Percentiles rank a stretch among this genome's conserved stretches.
These are phyloP conservation scores for Brassica cretica DNA, from an alignment of 345 rosid genomes.

Conservation along the genomic window DNA sequence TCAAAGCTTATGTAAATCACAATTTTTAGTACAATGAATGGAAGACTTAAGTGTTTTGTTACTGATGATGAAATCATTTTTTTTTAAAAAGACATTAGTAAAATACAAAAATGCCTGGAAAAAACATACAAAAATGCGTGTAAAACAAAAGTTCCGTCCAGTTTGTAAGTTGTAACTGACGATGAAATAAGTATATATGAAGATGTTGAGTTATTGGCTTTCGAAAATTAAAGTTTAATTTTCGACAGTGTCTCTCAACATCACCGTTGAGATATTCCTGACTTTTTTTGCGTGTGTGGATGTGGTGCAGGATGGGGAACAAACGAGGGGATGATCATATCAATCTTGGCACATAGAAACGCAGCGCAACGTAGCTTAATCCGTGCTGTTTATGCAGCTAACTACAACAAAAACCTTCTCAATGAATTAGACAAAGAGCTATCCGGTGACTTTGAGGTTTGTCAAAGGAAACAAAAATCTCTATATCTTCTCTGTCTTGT, in stretches of 20 bases:
- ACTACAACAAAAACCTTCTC: constrained; percentile 73
- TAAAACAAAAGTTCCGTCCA: background rate
- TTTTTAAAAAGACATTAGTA: background rate
- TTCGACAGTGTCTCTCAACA: no score
- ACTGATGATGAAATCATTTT: background rate
- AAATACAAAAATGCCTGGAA: background rate
- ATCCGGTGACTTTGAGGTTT: constrained; percentile 81
- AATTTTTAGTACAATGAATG: background rate
- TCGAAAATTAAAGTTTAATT: no score
- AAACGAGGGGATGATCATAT: constrained; percentile 68
- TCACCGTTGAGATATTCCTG: background rate
- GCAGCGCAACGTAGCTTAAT: constrained; percentile 69
- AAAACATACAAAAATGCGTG: background rate
- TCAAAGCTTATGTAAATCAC: background rate
- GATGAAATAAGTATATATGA: background rate
- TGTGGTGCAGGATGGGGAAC: constrained; percentile 77
- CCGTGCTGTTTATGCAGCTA: constrained; percentile 57
- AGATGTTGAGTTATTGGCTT: background rate
- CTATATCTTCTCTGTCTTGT: no score
- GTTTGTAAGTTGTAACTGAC: constrained; percentile 14
- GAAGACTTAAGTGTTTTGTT: background rate
- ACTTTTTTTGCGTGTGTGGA: background rate
- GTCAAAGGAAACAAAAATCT: background rate
- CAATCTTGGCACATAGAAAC: constrained; percentile 79
- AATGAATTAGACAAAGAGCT: constrained; percentile 65